Evolutionary conservation across 2,329 filamentous ascomycete species (phyloP), one percentile per base, ranked within the genome.

Genomic region (Microsporum canis): DNA sequence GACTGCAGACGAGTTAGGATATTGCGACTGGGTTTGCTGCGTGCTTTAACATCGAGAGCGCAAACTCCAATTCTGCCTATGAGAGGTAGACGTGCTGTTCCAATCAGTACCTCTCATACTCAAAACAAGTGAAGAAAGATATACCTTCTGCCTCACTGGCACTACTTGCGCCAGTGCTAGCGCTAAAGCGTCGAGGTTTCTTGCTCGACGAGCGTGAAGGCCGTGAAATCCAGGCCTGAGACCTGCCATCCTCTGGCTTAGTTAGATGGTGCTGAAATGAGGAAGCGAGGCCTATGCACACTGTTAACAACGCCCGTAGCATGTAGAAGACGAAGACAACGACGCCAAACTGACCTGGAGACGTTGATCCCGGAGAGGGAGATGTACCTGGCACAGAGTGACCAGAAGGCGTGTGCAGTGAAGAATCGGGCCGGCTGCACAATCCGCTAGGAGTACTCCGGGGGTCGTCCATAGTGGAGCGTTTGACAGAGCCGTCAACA

Each of bases 21-120:
- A 70, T 96, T 97, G 66, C 95, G 84, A 71, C 92, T 96, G 0
- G 94, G 94, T 75, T 97, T 97, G 79, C 91, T 96, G 69, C 94
- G 84, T 39, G 94, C 94, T 77, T 99, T 99, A 67, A 92, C 84
- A 76, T 99, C 94, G 62, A 99, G 79, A 27, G 94, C 95, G 73
- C 94, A 99, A 7, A 99, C 90, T 59, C 94, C 94, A 70, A 99
- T 96, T 62, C 80, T 82, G 63, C 85, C 85, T 63, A 84, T 76
- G 17, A 74, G 76, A 3, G 72, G 64, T 23, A 65, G 62, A 63
- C 66, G 66, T 31, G 66, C 66, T 69, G 47, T 27, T 5, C 27
- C 3, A 17, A 34, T 41, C 14, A 56, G 27, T 60, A 43, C 49
- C 47, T 31, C 3, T 34, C 14, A 8, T 34, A 14, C n/a, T 36